Evolutionary conservation across 345 rosid species (phyloP), one percentile per base, ranked within the genome.

Genomic region (Hibiscus trionum): DNA sequence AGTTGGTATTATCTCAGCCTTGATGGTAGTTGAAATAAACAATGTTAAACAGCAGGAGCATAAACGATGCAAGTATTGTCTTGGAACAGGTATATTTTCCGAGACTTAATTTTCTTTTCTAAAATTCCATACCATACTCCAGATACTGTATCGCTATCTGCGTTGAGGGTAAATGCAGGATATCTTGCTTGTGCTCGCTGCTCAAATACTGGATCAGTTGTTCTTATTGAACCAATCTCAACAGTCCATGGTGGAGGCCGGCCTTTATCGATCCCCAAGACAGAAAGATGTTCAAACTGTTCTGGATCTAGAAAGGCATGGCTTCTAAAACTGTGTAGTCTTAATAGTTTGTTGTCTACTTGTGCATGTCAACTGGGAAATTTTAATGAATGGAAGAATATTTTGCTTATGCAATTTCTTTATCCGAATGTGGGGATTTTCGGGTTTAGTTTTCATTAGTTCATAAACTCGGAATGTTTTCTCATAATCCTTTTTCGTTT

Each of bases 111-210:
- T 6, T 10, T 44, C 14, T 44, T 3, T 5, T 42, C 9, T 44
- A 24, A 9, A 17, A 15, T 6, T 27, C 35, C 4, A 14, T 29
- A 11, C 44, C 29, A 7, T 29, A 31, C 31, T n/a, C 27, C 60
- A n/a, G 24, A 5, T 50, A 2, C 27, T 68, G 15, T 16, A 68
- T 5, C 4, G 24, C n/a, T 49, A 68, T 9, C 26, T 16, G 11
- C 44, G 11, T 39, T n/a, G 11, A 47, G 49, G 77, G 11, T 73
- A 39, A 57, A 59, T 80, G 79, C 88, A 93, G 97, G 98, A 66
- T 94, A 94, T 79, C 97, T 94, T 78, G 93, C 97, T 50, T 91
- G 98, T 81, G 97, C 97, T 59, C 97, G 98, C 61, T 94, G 98
- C 85, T 86, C 93, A 46, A 88, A 79, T 79, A 88, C 91, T n/a